A percentile compares a stretch with the other conserved stretches of the same genome.
These are phyloP conservation scores for Corchorus olitorius DNA, from an alignment of 345 rosid species.

Conservation along the genomic window DNA sequence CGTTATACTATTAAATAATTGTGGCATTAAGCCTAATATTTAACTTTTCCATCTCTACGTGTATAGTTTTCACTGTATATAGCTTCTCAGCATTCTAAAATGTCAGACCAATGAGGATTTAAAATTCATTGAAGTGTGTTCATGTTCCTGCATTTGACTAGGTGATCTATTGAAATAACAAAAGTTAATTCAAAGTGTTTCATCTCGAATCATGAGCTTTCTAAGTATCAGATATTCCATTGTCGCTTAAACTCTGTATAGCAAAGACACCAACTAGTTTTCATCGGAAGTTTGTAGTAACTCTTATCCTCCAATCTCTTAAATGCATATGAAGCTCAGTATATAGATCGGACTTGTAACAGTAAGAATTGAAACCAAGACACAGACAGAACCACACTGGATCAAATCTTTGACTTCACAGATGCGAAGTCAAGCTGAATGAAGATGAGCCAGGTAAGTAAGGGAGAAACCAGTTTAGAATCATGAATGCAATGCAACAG, in stretches of 20 bases:
- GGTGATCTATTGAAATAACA: not conserved
- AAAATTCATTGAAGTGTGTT: not conserved
- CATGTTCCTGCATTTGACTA: not conserved
- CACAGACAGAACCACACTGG: too few species aligned
- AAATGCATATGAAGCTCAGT: too few species aligned
- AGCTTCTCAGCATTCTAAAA: conserved; percentile 14
- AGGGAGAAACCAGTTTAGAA: not conserved
- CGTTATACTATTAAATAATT: conserved; percentile 1
- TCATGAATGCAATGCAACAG: not conserved
- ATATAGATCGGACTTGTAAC: too few species aligned
- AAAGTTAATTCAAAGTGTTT: not conserved
- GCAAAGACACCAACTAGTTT: too few species aligned
- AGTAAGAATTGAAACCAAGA: too few species aligned
- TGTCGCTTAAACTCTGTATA: not conserved
- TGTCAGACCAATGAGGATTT: conserved; percentile 3
- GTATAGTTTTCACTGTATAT: conserved; percentile 22
- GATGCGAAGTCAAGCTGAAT: too few species aligned
- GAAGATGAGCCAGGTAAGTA: too few species aligned
- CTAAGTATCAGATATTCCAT: not conserved
- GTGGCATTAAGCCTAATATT: not conserved
- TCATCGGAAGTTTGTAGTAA: not conserved
- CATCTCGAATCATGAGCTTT: conserved; percentile 4
- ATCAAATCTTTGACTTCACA: too few species aligned
- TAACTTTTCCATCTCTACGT: conserved; percentile 4
- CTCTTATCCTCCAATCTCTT: not conserved